Evolutionary conservation across 352 stramenopile species (phyloP).

Genomic region (Phytophthora brassicae): DNA sequence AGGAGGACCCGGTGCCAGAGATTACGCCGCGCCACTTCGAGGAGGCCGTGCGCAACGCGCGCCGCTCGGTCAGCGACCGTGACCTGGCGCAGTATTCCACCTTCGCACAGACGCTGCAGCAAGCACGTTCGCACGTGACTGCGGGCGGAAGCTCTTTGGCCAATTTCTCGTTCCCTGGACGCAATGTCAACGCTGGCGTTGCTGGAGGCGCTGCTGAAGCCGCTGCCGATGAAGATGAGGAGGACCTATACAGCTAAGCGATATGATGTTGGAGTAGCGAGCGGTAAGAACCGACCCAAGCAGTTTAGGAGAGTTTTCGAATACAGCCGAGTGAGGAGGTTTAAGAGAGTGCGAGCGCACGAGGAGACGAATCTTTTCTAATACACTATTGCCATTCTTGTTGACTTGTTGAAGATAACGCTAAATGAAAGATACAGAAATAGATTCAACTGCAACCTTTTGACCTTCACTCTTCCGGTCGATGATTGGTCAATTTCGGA

Average conservation of each 20-base stretch:
- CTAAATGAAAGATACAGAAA: no score
- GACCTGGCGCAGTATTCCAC: constrained; percentile 94
- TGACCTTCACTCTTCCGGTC: not conserved
- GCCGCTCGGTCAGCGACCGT: constrained; percentile 97
- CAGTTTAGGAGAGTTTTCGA: constrained; percentile 16
- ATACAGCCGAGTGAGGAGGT: constrained; percentile 21
- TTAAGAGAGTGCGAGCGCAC: constrained; percentile 13
- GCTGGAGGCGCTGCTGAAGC: constrained; percentile 52
- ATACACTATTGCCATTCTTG: constrained; percentile 35
- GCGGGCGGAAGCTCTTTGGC: constrained; percentile 90
- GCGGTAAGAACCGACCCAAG: constrained; percentile 21
- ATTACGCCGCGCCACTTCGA: constrained; percentile 97
- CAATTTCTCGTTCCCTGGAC: constrained; percentile 96
- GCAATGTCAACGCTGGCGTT: constrained; percentile 49
- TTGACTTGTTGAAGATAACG: no score
- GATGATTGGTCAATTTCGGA: not conserved
- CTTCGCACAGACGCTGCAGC: constrained; percentile 92
- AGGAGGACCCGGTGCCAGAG: constrained; percentile 96
- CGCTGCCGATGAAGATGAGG: constrained; percentile 95
- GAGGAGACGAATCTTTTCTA: constrained; percentile 27
- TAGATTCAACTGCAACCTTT: not conserved
- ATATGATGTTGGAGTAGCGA: constrained; percentile 15
- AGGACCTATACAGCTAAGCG: constrained; percentile 97
- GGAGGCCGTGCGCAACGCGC: constrained; percentile 95
- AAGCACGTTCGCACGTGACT: constrained; percentile 95